Evolutionary conservation across 1,139 yeast species (phyloP), one percentile per base, ranked within the genome.

Genomic region (Hemisphaericaspora subhashii): DNA sequence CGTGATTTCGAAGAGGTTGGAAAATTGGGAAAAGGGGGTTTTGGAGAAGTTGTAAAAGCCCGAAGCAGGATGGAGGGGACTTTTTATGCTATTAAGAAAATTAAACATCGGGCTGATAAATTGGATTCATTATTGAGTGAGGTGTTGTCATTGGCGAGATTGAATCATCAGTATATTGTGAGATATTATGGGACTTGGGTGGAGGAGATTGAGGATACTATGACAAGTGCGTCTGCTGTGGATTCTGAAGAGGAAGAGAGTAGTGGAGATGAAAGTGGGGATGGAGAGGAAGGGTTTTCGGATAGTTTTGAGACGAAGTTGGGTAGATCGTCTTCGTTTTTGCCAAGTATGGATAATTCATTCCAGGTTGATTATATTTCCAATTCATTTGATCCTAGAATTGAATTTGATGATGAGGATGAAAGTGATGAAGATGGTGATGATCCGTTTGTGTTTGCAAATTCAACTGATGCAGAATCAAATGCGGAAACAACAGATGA

Each of bases 161-260:
- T 94, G 38, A 92, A 90, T 52, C 98, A 94, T 58, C 97, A 89
- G 56, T 89, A 88, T 58, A 96, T 94, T 34, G 98, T 94, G 1
- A 68, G 98, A 40, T 94, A 94, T 58, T 92, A 87, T 62, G 95
- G 97, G 2, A 95, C 98, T 0, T 94, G 98, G 99, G 78, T 92
- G 3, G 98, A 92, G 55, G 87, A 83, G 39, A 79, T 81, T 3
- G 48, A 42, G 21, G 53, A 47, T 5, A 37, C 44, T 17, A 24
- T 40, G 23, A 46, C 40, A 4, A 40, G 41, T 18, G 36, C 41
- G 8, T 37, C 40, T 5, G 39, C 35, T 13, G 26, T 36, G n/a
- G 31, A 33, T 3, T 48, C 54, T 1, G 54, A 45, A 13, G 51
- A 48, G 1, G 54, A 45, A 13, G 51, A 48, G 4, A 52, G 47